phyloP scores from a whole-genome alignment of 2,329 filamentous ascomycete species.

The Exophiala sideris region DNA sequence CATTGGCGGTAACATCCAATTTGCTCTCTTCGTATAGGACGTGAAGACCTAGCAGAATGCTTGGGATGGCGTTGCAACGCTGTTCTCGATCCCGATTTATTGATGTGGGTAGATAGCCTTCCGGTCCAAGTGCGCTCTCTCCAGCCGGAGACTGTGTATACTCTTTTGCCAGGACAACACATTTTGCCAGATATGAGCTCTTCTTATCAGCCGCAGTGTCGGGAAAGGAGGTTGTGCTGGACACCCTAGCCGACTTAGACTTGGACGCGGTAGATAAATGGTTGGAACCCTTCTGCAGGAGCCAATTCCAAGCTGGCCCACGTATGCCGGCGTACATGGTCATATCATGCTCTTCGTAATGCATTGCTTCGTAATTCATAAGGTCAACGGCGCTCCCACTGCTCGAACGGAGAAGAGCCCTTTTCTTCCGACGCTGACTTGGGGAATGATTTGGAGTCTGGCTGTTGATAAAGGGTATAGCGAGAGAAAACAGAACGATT shows the following conservation, averaged over 20 bases:
- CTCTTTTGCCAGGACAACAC: constrained; percentile 59
- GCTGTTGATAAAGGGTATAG: constrained; percentile 55
- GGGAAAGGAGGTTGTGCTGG: constrained; percentile 38
- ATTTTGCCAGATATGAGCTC: constrained; percentile 42
- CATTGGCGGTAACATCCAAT: constrained; percentile 61
- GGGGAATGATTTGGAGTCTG: constrained; percentile 32
- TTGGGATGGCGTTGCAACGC: constrained; percentile 62
- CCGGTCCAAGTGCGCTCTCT: constrained; percentile 49
- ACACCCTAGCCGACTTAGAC: constrained; percentile 47
- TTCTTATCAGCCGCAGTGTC: constrained; percentile 10
- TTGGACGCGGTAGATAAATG: constrained; percentile 1
- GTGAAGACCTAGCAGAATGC: constrained; percentile 73
- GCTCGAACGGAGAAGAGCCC: constrained; percentile 47
- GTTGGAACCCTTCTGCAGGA: constrained; percentile 31
- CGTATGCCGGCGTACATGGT: constrained; percentile 50
- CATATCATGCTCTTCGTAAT: constrained; percentile 44
- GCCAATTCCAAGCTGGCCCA: constrained; percentile 68
- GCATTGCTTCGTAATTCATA: constrained; percentile 46
- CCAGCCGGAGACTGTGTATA: constrained; percentile 63
- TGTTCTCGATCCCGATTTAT: constrained; percentile 52
- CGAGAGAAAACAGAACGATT: constrained; percentile 62
- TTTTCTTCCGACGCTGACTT: constrained; percentile 40
- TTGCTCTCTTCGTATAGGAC: constrained; percentile 87
- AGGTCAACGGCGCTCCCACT: constrained; percentile 39
- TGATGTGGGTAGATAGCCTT: constrained; percentile 65